Evolutionary conservation across 495 filamentous ascomycete species (phyloP), one percentile per base, ranked within the genome.

Genomic region (Penicillium goetzii): DNA sequence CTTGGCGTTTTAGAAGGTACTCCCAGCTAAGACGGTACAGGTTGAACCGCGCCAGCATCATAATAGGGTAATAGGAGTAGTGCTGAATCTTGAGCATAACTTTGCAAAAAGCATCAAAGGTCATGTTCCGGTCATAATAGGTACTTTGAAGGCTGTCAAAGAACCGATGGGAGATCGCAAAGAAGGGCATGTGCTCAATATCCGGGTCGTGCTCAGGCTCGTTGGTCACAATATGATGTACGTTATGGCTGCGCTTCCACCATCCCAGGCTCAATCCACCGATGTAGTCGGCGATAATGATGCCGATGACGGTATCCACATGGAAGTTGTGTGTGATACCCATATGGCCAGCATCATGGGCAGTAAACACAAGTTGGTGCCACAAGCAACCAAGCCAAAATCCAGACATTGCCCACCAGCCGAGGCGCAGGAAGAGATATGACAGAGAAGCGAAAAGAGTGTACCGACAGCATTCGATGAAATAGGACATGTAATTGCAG

Each of bases 211-310:
- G 95, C 72, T 97, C 95, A 26, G 95, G 92, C 52, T 89, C 90
- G 76, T 99, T 99, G 19, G 95, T 99, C 36, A 99, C 90, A 67
- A 99, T 92, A 68, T 99, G 95, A 73, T 99, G 95, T 28, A 99
- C 95, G 75, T 99, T 99, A 78, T 99, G 95, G 74, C 88, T 97
- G 58, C 86, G 84, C 75, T 99, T 99, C 95, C 95, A 99, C 95
- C 95, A 99, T 11, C 94, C 91, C 15, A 95, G 63, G 50, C 91
- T 95, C n/a, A 99, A 77, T 4, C 95, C 95, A 23, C 95, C 95
- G 3, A 93, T 79, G 67, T 90, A 99, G 72, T 96, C 88, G 25
- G 95, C 94, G 67, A 98, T 90, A 58, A 96, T 76, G 67, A 98
- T 96, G 36, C 92, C 93, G 66, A 98, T 92, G 38, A 89, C 78